phyloP scores from a whole-genome alignment of 495 filamentous ascomycete species.

The Podospora pseudoanserina region DNA sequence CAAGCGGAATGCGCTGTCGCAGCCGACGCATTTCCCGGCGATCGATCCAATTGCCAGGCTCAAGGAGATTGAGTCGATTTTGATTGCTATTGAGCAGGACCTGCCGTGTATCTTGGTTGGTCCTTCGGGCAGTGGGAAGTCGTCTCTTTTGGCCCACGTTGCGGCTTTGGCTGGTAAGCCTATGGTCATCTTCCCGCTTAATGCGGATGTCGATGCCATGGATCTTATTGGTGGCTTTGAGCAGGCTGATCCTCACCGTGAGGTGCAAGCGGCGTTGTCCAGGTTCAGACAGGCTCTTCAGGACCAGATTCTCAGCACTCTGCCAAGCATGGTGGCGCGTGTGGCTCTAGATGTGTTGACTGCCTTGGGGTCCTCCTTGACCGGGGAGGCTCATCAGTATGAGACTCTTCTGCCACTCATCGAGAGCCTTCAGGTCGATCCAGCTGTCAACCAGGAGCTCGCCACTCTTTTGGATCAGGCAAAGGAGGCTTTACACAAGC shows the following conservation, averaged over 20 bases:
- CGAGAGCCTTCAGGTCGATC: constrained; percentile 26
- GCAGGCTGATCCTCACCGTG: constrained; percentile 77
- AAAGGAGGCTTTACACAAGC: constrained; percentile 38
- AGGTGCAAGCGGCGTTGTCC: constrained; percentile 52
- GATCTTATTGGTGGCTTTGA: constrained; percentile 96
- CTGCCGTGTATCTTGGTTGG: constrained; percentile 90
- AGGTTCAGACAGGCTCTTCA: constrained; percentile 56
- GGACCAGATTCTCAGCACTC: constrained; percentile 47
- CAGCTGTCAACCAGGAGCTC: constrained; percentile 28
- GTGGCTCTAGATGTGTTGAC: constrained; percentile 44
- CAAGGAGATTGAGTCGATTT: constrained; percentile 72
- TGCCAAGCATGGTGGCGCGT: constrained; percentile 43
- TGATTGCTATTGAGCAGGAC: constrained; percentile 79
- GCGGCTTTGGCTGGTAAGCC: constrained; percentile 70
- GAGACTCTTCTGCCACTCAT: constrained; percentile 33
- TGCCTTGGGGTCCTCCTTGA: constrained; percentile 32
- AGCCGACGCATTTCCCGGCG: constrained; percentile 51
- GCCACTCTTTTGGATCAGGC: constrained; percentile 30
- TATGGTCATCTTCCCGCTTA: constrained; percentile 75
- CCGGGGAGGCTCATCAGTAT: constrained; percentile 28
- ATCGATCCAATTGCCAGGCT: constrained; percentile 59
- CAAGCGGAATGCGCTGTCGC: constrained; percentile 52
- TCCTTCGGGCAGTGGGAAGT: constrained; percentile 82
- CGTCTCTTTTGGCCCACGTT: constrained; percentile 69
- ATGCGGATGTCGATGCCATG: constrained; percentile 92